Percentiles rank a stretch among this genome's conserved stretches.
Conservation (phyloP, 345 rosid genomes). For the Salix exigua region DNA sequence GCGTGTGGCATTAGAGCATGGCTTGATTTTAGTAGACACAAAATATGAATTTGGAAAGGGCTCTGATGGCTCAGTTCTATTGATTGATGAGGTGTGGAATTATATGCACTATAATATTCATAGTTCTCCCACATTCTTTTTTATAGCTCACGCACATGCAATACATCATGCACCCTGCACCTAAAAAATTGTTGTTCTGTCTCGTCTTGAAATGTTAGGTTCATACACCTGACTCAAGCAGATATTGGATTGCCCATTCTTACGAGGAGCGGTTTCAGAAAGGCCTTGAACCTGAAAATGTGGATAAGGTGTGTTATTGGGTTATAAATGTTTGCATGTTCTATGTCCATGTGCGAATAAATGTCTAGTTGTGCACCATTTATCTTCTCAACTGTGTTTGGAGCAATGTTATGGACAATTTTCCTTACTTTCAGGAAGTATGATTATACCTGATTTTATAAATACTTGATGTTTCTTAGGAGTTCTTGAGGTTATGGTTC, state of each 20-base stretch:
- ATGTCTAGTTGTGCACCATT: background rate
- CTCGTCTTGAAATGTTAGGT: constrained; percentile 44
- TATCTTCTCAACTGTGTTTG: background rate
- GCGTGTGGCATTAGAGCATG: constrained; percentile 79
- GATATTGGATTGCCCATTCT: constrained; percentile 86
- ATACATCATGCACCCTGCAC: background rate
- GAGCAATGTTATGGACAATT: background rate
- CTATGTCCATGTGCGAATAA: background rate
- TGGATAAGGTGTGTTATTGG: constrained; percentile 60
- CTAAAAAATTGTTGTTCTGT: constrained; percentile 1
- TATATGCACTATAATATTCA: background rate
- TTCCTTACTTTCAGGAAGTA: background rate
- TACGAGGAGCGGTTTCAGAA: constrained; percentile 60
- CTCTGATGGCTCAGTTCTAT: constrained; percentile 67
- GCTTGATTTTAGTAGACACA: constrained; percentile 87
- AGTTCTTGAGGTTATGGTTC: constrained; percentile 95
- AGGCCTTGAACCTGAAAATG: constrained; percentile 87
- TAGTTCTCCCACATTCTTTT: background rate
- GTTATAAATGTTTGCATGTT: background rate
- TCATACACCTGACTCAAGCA: constrained; percentile 96
- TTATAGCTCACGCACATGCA: background rate
- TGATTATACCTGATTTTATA: background rate
- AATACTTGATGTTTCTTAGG: constrained; percentile 32
- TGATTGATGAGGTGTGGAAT: constrained; percentile 81
- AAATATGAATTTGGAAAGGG: constrained; percentile 92